Evolutionary conservation across 1,284 basidiomycete species (phyloP).

Genomic region (Sanghuangporus baumii): DNA sequence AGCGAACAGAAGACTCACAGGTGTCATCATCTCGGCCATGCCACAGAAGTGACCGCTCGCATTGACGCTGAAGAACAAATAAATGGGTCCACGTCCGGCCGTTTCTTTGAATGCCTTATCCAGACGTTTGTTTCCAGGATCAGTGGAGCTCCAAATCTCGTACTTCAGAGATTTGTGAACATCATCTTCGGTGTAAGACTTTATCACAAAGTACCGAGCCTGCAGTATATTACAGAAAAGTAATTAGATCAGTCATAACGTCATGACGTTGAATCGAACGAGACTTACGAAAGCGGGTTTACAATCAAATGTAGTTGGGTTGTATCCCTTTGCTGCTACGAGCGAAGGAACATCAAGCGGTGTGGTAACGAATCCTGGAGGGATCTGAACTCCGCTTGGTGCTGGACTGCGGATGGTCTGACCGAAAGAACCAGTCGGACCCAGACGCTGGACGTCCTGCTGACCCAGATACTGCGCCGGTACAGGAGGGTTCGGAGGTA

Average conservation of each 20-base stretch:
- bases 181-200: conserved; percentile 96
- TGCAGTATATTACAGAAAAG: conserved; percentile 25
- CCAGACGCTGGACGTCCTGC: conserved; percentile 34
- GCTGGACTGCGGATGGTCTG: conserved; percentile 25
- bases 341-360: conserved; percentile 84
- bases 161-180: conserved; percentile 96
- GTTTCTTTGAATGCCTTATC: conserved; percentile 94
- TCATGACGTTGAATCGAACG: neutral
- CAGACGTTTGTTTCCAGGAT: conserved; percentile 91
- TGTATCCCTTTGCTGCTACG: conserved; percentile 85
- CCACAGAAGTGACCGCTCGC: conserved; percentile 95
- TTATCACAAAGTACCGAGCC: conserved; percentile 95
- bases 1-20: conserved; percentile 38
- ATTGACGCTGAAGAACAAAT: conserved; percentile 95
- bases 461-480: conserved; percentile 67
- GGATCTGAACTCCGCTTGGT: conserved; percentile 29
- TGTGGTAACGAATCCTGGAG: conserved; percentile 42
- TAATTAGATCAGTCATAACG: neutral
- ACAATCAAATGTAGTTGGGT: conserved; percentile 81
- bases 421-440: conserved; percentile 29
- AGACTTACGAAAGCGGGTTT: conserved; percentile 67
- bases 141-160: conserved; percentile 96
- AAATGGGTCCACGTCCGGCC: conserved; percentile 81
- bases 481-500: conserved; percentile 65
- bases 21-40: conserved; percentile 93